Evolutionary conservation across 2,329 filamentous ascomycete genomes (phyloP), one percentile per base, ranked within the genome.

Genomic region (Fusarium illudens): DNA sequence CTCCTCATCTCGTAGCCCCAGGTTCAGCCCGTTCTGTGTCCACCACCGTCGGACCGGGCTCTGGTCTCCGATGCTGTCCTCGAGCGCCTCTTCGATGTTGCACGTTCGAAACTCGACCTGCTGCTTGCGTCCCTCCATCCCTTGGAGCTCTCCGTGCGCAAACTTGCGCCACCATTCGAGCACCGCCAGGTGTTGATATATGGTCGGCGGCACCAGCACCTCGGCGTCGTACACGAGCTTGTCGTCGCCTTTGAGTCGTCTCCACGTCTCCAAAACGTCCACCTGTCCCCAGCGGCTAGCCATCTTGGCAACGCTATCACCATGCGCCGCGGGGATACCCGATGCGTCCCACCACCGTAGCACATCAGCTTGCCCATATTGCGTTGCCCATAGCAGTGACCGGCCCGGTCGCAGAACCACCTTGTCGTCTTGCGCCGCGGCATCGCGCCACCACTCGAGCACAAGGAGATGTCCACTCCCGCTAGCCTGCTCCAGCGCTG

Each of bases 101-200:
- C 94, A 97, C 1, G 93, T 97, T 78, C 95, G 94, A 79, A 97
- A 97, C 78, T 97, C 93, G 25, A 97, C 94, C 54, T 87, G 86
- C 71, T 94, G 84, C 65, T 82, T 82, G 30, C 83, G 80, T 15
- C 85, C 85, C 37, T 83, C 79, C 85, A 84, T 87, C 37, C 82
- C 84, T 1, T 82, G 82, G 30, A 87, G 79, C 72, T 85, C 82
- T 50, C 86, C 84, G 55, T 86, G 81, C 8, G 87, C 86, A 71
- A 90, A 91, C 55, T 84, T 85, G 74, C 92, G 91, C 94, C 95
- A 97, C 95, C 95, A 97, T 76, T 97, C 93, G 8, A 98, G 82
- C 20, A 97, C 93, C 33, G 89, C 85, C 4, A 94, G 88, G 76
- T 96, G 92, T 6, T 93, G 93, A 75, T 95, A 92, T 73, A 94